Base-by-base conservation (phyloP, 805 yeast species). In the Lipomyces lipofer region DNA sequence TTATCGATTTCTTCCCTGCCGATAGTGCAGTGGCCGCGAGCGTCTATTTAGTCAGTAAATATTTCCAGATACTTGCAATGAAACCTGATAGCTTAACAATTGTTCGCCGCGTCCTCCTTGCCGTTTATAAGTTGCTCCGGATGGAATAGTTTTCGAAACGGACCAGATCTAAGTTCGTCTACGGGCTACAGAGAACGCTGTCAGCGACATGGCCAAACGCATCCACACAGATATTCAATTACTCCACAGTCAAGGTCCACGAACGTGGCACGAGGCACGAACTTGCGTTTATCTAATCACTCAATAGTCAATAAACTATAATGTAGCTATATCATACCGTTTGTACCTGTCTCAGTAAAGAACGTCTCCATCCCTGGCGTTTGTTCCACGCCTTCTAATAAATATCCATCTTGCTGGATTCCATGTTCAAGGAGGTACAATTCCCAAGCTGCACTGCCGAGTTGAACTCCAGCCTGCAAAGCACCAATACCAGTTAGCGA, bases 391-490 rank as follows among this genome's bases (percentile, higher is more conserved):
- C 69, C 69, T 39, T 67, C 69, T 32, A 68, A 59, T 63, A 86
- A 78, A 72, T 83, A 91, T 58, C 99, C 99, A 72, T 94, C 98
- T 49, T 97, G 96, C 63, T 86, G 84, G 66, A 92, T 94, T 54
- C 98, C 99, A 72, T 92, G 99, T 73, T 92, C 99, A 68, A 88
- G 84, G 62, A 97, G 89, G 77, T 92, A 92, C 63, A 92, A 72
- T 72, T 92, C 98, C 99, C 99, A 92, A 75, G 99, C 94, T 52
- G 98, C 89, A 77, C 94, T 92, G 77, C 98, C 99, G 69, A 92
- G 94, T 78, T 92, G 99, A 77, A 97, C 89, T 79, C 99, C 99
- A 64, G 99, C 99, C 77, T 55, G 13, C 10, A 28, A 19, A 13
- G 29, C n/a, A 32, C 29, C 17, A 9, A 38, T 4, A 28, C 12